Evolutionary conservation across 192 early-diverging fungal species (phyloP).

Genomic region (Obelidium mucronatum): DNA sequence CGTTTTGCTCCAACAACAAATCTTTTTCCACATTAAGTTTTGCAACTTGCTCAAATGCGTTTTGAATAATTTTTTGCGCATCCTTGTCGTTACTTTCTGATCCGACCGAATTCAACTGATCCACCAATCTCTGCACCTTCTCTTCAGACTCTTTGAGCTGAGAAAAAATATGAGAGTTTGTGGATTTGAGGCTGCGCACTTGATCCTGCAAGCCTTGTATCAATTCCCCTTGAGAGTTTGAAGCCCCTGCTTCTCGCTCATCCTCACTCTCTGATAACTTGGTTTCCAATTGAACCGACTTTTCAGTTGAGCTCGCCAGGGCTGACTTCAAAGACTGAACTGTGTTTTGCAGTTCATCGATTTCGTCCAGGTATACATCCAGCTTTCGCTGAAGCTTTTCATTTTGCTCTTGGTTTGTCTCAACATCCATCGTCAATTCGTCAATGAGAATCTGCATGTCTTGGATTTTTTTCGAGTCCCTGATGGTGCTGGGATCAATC

Average conservation of each 20-base stretch:
- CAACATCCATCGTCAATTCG: neutral
- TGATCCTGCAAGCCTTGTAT: neutral
- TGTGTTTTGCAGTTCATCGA: neutral
- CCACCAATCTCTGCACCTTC: neutral
- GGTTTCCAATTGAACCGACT: neutral
- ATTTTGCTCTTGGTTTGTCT: neutral
- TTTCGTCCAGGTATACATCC: neutral
- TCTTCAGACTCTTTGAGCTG: conserved; percentile 8
- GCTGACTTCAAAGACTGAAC: neutral
- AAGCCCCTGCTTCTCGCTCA: neutral
- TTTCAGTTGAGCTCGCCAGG: neutral
- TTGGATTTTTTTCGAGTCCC: neutral
- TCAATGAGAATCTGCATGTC: neutral
- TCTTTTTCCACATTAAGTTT: conserved; percentile 30
- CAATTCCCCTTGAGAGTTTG: neutral
- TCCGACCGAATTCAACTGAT: neutral
- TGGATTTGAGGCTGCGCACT: neutral
- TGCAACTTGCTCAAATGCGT: conserved; percentile 17
- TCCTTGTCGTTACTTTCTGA: conserved; percentile 1
- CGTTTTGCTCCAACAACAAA: conserved; percentile 25
- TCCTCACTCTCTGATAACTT: conserved; percentile 17
- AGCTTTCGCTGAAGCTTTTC: too few relatives aligned
- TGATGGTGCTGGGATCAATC: neutral
- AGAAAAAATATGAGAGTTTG: neutral
- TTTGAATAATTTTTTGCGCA: conserved; percentile 18